Conservation (phyloP, 164 flowering plant genomes). For the Platanus orientalis region DNA sequence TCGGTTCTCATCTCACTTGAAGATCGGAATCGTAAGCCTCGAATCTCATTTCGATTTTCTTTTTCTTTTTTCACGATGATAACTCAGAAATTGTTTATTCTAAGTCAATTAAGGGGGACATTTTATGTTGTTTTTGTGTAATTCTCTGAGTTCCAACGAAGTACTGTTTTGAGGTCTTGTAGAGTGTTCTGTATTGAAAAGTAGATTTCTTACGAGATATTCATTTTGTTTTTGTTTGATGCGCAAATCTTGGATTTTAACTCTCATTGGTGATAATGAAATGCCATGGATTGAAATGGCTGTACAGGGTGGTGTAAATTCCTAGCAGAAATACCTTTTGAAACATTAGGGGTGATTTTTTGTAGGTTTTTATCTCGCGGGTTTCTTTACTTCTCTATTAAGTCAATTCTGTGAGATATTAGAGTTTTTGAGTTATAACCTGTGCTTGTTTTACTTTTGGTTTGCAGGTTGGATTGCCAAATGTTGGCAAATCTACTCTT, state of each 20-base stretch:
- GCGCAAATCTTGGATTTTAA: not conserved
- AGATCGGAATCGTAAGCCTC: constrained; percentile 76
- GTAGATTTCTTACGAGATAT: too few species aligned
- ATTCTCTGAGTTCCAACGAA: not conserved
- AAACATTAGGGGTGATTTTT: not conserved
- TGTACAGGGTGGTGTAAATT: too few species aligned
- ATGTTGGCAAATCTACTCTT: constrained; percentile 97
- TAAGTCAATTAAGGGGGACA: too few species aligned
- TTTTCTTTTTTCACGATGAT: not conserved
- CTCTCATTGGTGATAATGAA: too few species aligned
- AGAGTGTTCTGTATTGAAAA: not conserved
- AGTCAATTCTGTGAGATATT: not conserved
- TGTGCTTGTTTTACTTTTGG: not conserved
- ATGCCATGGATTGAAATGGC: too few species aligned
- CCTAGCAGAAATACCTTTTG: too few species aligned
- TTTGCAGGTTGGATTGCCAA: constrained; percentile 90
- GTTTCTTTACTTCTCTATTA: not conserved
- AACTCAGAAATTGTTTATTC: too few species aligned
- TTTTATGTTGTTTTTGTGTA: too few species aligned
- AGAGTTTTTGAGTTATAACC: not conserved
- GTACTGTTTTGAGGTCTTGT: not conserved
- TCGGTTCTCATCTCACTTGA: constrained; percentile 93
- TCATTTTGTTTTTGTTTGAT: not conserved
- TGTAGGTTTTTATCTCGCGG: not conserved
- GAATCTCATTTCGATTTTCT: not conserved